phyloP scores from a whole-genome alignment of 2,329 filamentous ascomycete species.

The Monosporascus sp. region DNA sequence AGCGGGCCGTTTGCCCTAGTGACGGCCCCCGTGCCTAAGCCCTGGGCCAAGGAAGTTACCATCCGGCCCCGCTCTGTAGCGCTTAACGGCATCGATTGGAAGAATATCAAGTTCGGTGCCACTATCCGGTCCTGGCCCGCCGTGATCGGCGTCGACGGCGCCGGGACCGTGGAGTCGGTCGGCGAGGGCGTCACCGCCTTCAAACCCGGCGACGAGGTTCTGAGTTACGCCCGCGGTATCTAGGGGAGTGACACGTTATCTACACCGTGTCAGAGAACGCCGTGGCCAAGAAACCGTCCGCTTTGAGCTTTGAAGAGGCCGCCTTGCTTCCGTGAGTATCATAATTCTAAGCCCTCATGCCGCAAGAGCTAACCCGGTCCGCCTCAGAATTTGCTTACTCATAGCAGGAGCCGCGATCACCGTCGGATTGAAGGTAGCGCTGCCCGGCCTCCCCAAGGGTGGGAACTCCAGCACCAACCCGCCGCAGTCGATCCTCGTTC shows the following conservation, averaged over 20 bases:
- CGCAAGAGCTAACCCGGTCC: neutral
- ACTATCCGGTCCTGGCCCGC: constrained; percentile 24
- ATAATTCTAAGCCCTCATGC: neutral
- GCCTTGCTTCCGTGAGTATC: constrained; percentile 22
- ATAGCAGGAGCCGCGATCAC: constrained; percentile 16
- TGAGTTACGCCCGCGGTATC: constrained; percentile 8
- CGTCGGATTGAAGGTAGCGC: constrained; percentile 18
- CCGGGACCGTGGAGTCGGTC: constrained; percentile 28
- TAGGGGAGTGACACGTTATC: constrained; percentile 16
- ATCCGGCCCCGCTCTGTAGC: constrained; percentile 27
- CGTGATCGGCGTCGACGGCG: constrained; percentile 28
- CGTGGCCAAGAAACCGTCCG: constrained; percentile 23
- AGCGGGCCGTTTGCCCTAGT: constrained; percentile 10
- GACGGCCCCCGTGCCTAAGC: constrained; percentile 16
- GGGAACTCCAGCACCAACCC: neutral
- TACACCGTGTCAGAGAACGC: constrained; percentile 11
- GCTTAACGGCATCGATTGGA: constrained; percentile 29
- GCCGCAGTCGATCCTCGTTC: constrained; percentile 25
- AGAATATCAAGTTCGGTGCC: constrained; percentile 24
- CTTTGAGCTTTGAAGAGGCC: constrained; percentile 25
- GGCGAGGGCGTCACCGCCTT: constrained; percentile 23
- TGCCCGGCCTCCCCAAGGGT: constrained; percentile 17
- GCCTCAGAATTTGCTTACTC: constrained; percentile 17
- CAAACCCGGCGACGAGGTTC: constrained; percentile 26
- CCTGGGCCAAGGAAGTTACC: constrained; percentile 21